Evolutionary conservation across 345 rosid genomes (phyloP).

Genomic region (Eucalyptus melliodora): DNA sequence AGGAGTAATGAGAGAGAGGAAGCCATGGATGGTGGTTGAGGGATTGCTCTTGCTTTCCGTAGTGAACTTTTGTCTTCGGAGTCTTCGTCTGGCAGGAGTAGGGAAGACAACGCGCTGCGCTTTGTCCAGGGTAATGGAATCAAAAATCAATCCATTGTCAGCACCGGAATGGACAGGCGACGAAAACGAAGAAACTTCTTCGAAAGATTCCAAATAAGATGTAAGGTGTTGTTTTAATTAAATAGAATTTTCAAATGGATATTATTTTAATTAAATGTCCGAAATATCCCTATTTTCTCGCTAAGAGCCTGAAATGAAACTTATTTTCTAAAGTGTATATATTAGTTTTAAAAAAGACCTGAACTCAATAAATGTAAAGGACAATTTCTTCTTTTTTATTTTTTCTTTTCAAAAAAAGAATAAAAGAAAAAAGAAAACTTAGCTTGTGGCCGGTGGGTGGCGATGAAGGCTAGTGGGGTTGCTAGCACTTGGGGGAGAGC

Average conservation of each 20-base stretch:
- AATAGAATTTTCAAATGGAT: too few relatives aligned
- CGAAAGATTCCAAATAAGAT: too few relatives aligned
- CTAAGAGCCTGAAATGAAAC: accelerated
- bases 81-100: background rate
- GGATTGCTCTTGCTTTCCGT: background rate
- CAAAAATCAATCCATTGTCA: background rate
- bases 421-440: accelerated
- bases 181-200: background rate
- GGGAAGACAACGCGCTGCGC: background rate
- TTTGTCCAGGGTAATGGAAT: background rate
- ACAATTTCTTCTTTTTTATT: too few relatives aligned
- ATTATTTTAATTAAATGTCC: too few relatives aligned
- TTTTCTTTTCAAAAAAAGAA: too few relatives aligned
- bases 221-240: too few relatives aligned
- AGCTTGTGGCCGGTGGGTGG: accelerated
- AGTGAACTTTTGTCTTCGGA: background rate
- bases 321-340: too few relatives aligned
- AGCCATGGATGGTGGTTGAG: slow-evolving; percentile 19
- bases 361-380: too few relatives aligned
- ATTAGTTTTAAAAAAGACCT: too few relatives aligned
- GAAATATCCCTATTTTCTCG: too few relatives aligned
- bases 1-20: slow-evolving; percentile 8
- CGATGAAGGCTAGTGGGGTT: too few relatives aligned
- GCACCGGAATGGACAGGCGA: background rate
- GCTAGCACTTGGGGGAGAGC: too few relatives aligned